These are phyloP conservation scores for Aeminium ludgeri DNA, from an alignment of 495 filamentous ascomycete species.

Conservation along the genomic window DNA sequence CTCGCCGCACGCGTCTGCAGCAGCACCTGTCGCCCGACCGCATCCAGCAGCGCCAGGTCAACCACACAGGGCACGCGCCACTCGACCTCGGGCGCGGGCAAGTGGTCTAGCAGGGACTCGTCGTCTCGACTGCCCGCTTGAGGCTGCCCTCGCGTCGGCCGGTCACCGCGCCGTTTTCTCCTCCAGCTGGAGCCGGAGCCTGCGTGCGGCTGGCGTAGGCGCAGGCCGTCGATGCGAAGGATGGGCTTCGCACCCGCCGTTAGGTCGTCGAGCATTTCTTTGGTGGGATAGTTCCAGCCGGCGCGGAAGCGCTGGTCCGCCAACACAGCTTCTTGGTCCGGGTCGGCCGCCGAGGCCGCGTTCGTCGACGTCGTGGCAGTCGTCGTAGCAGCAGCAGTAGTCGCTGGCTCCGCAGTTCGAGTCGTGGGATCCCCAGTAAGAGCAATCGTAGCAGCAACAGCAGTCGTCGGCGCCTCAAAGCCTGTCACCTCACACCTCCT, in stretches of 20 bases:
- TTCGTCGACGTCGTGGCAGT: no score
- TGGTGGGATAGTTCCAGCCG: slow-evolving; percentile 11
- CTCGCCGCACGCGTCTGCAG: neutral
- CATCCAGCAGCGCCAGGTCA: slow-evolving; percentile 1
- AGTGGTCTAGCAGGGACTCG: neutral
- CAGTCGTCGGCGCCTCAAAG: no score
- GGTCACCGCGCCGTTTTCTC: neutral
- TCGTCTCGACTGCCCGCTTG: neutral
- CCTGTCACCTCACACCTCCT: neutral
- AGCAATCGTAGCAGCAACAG: no score
- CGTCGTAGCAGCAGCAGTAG: no score
- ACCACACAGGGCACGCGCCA: slow-evolving; percentile 7
- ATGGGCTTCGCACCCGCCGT: slow-evolving; percentile 6
- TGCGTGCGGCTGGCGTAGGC: slow-evolving; percentile 1
- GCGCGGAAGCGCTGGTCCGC: slow-evolving; percentile 1
- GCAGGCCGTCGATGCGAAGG: slow-evolving; percentile 3
- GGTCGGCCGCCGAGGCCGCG: no score
- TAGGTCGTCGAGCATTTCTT: slow-evolving; percentile 8
- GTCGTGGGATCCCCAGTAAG: no score
- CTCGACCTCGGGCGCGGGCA: slow-evolving; percentile 3
- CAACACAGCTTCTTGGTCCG: slow-evolving; percentile 2
- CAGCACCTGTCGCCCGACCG: neutral
- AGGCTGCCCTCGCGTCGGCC: neutral
- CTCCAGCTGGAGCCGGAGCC: neutral
- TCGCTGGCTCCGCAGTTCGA: no score